Evolutionary conservation across 1,284 basidiomycete species (phyloP).

Genomic region (Tilletia indica): DNA sequence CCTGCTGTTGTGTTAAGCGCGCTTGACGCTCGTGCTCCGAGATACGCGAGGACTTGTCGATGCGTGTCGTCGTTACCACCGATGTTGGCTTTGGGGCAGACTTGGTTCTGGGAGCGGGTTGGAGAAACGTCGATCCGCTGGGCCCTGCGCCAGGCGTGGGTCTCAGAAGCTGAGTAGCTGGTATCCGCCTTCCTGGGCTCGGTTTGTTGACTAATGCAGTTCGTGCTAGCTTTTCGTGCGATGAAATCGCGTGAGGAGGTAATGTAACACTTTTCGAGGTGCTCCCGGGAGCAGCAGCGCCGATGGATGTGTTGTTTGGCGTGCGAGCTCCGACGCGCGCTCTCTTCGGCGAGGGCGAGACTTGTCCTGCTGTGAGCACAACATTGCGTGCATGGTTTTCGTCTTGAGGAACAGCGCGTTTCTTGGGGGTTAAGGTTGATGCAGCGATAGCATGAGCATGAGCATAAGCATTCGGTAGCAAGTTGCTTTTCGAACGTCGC

Average conservation of each 20-base stretch:
- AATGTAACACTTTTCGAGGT: background rate
- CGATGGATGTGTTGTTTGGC: slow-evolving; percentile 4
- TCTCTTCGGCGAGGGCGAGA: slow-evolving; percentile 29
- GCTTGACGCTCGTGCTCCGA: slow-evolving; percentile 38
- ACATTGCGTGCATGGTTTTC: slow-evolving; percentile 45
- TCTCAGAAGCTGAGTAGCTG: slow-evolving; percentile 9
- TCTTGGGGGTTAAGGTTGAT: slow-evolving; percentile 39
- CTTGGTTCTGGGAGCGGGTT: too few relatives aligned
- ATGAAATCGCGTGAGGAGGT: background rate
- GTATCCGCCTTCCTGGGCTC: slow-evolving; percentile 11
- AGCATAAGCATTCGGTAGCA: background rate
- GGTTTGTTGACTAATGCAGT: background rate
- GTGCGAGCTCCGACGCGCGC: background rate
- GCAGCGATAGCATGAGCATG: too few relatives aligned
- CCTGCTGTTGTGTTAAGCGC: slow-evolving; percentile 32
- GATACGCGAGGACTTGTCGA: slow-evolving; percentile 36
- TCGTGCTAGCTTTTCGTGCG: background rate
- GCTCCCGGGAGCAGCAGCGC: background rate
- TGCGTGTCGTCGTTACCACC: slow-evolving; percentile 39
- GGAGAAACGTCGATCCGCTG: too few relatives aligned
- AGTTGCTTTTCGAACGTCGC: background rate
- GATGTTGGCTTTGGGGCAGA: slow-evolving; percentile 19
- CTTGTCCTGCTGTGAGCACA: slow-evolving; percentile 33
- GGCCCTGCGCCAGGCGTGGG: background rate
- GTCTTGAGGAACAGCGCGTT: slow-evolving; percentile 50